Evolutionary conservation across 148 eudicot species (phyloP), one percentile per base, ranked within the genome.

Genomic region (Vaccinium vitisidaea): DNA sequence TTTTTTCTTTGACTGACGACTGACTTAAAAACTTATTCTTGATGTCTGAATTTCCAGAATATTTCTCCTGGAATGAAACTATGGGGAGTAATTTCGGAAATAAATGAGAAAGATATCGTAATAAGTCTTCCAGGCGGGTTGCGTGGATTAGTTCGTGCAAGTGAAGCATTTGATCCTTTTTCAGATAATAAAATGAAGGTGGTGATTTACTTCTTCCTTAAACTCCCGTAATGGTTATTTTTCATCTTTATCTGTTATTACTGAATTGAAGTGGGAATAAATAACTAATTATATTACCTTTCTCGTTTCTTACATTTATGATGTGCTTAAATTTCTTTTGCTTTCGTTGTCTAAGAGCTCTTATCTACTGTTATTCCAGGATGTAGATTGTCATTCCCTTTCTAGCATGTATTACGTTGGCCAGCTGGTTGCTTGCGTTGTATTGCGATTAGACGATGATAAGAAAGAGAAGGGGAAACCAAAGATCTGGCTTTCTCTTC

Each of bases 81-180:
- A 15, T 97, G 91, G 98, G 99, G 99, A 89, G 95, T 93, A 83
- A 85, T 97, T 89, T 84, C 94, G 32, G 99, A 97, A 88, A 92
- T 95, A 59, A 95, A 95, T 88, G 93, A 93, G 86, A 97, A 93
- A 88, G 99, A 97, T 87, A 88, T 97, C 80, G 96, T 93, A 75
- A 90, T 97, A 67, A 90, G 93, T 90, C 98, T 97, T 86, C 99
- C 99, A 75, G 98, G 98, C 10, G 99, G 99, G 48, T 88, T 97
- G 56, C 95, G 98, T 79, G 99, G 99, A 83, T 87, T 97, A 87
- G 98, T 95, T 83, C 98, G 94, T 63, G 92, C 96, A 63, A 83
- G 83, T 88, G 99, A 97, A 82, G 95, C 99, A 18, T 87, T 92
- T 80, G 98, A 95, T 83, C 89, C 89, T 48, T 79, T 90, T 81